These are phyloP conservation scores for Takashimella tepidaria DNA, from an alignment of 1,284 basidiomycete genomes.

Conservation along the genomic window DNA sequence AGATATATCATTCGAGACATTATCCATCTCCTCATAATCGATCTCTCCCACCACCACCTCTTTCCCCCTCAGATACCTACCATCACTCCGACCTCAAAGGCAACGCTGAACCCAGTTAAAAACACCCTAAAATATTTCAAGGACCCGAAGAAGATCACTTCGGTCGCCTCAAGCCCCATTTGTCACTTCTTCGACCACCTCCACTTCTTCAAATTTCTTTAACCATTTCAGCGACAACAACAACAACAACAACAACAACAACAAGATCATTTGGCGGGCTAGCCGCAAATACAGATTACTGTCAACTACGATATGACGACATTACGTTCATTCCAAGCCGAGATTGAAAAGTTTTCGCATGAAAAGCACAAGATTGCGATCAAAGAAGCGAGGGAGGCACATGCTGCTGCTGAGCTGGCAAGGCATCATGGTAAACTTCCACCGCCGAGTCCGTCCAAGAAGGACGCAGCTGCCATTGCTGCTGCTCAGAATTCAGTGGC, in stretches of 20 bases:
- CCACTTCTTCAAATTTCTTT: neutral
- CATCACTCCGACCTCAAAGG: neutral
- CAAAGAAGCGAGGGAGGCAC: conserved; percentile 35
- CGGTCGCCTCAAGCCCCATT: too few relatives aligned
- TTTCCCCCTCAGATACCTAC: neutral
- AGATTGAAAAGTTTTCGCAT: conserved; percentile 44
- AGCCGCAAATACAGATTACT: neutral
- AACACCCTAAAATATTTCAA: neutral
- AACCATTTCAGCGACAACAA: neutral
- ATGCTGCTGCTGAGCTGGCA: conserved; percentile 38
- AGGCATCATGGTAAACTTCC: conserved; percentile 22
- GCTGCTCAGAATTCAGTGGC: conserved; percentile 9
- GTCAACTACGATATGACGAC: conserved; percentile 35
- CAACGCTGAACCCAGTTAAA: too few relatives aligned
- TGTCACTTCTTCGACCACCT: neutral
- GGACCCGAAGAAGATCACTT: neutral
- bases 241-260: neutral
- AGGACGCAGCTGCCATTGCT: neutral
- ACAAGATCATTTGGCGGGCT: neutral
- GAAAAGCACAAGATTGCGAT: conserved; percentile 39
- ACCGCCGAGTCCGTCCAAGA: conserved; percentile 4
- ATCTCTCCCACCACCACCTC: neutral
- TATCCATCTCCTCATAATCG: neutral
- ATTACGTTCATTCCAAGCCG: conserved; percentile 45
- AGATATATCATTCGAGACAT: neutral